Percentiles rank a stretch among this genome's conserved stretches.
phyloP scores from a whole-genome alignment of 176 grass and related monocot species.

The Leersia perrieri region DNA sequence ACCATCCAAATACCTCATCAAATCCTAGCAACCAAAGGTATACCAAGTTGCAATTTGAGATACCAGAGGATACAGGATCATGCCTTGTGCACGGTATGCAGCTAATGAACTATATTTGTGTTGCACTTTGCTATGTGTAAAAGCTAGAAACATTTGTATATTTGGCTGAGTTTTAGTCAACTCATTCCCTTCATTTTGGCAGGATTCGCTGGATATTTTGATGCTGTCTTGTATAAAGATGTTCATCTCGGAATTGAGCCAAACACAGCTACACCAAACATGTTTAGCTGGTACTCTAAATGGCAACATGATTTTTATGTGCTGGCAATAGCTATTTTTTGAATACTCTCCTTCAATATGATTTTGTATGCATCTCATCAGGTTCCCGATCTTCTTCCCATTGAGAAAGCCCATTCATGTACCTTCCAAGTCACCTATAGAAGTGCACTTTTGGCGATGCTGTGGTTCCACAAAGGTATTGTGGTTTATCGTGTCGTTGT shows the following conservation, averaged over 20 bases:
- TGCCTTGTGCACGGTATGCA: constrained; percentile 82
- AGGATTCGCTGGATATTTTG: constrained; percentile 99
- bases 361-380: constrained; percentile 19
- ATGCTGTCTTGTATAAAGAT: constrained; percentile 82
- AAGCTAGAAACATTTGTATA: neutral
- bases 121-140: neutral
- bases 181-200: constrained; percentile 18
- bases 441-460: constrained; percentile 96
- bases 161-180: neutral
- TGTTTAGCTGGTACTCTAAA: constrained; percentile 87
- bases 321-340: neutral
- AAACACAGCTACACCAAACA: constrained; percentile 88
- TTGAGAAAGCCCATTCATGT: constrained; percentile 73
- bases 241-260: constrained; percentile 98
- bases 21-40: constrained; percentile 84
- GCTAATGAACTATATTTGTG: constrained; percentile 23
- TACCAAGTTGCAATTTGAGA: constrained; percentile 80
- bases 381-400: constrained; percentile 98
- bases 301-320: neutral
- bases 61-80: constrained; percentile 72
- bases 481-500: neutral
- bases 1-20: constrained; percentile 63
- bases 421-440: constrained; percentile 51
- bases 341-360: neutral
- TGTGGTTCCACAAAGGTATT: constrained; percentile 71